phyloP scores from a whole-genome alignment of 352 stramenopile genomes.

The Pythium angustatum region DNA sequence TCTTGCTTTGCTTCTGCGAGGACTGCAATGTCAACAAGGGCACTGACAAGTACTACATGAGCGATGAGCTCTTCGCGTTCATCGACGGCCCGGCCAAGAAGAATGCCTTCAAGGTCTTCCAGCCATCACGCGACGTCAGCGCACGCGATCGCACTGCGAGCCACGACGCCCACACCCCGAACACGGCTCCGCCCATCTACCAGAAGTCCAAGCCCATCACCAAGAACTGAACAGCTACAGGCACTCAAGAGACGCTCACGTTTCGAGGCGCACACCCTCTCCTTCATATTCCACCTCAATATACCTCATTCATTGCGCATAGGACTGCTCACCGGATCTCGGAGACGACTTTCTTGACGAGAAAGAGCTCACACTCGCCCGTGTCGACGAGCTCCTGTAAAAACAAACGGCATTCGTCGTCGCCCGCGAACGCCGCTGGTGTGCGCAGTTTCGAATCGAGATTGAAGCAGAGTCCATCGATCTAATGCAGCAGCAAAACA shows the following conservation, averaged over 20 bases:
- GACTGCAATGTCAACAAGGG: constrained; percentile 83
- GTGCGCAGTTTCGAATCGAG: constrained; percentile 70
- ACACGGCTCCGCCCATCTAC: constrained; percentile 25
- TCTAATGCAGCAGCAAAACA: constrained; percentile 27
- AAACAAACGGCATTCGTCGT: constrained; percentile 51
- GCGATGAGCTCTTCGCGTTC: constrained; percentile 76
- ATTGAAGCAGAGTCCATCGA: constrained; percentile 67
- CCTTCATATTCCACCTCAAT: background rate
- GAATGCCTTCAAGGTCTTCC: constrained; percentile 65
- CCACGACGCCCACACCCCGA: constrained; percentile 15
- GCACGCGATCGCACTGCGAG: constrained; percentile 21
- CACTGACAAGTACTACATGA: constrained; percentile 83
- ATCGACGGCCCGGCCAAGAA: constrained; percentile 79
- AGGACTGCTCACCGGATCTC: background rate
- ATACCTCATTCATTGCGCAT: background rate
- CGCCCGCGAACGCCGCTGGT: constrained; percentile 51
- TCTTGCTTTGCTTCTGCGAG: constrained; percentile 87
- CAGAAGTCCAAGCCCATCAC: constrained; percentile 18
- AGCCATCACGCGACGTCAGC: constrained; percentile 35
- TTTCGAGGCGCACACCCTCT: background rate
- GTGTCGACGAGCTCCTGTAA: constrained; percentile 69
- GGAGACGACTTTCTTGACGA: constrained; percentile 27
- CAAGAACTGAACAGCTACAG: constrained; percentile 21
- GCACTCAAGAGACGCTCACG: no score
- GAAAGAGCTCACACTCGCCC: constrained; percentile 73